phyloP scores from a whole-genome alignment of 805 yeast species.

The Cyberlindnera americana region DNA sequence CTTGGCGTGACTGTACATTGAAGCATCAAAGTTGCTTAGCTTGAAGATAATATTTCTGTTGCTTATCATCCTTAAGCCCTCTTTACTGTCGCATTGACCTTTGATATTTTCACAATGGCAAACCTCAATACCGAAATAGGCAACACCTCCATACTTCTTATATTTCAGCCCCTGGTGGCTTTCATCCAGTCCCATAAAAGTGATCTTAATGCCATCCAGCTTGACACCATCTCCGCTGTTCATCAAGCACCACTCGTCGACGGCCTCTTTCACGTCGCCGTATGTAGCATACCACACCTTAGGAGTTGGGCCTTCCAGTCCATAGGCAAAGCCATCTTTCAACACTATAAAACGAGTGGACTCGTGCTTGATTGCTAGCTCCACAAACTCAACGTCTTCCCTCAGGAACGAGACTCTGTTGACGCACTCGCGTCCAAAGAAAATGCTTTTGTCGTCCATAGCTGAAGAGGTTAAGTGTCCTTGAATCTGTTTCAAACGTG shows the following conservation, averaged over 20 bases:
- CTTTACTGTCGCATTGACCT: neutral
- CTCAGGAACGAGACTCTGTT: constrained; percentile 58
- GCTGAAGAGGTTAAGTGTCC: neutral
- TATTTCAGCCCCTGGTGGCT: constrained; percentile 34
- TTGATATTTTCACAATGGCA: constrained; percentile 3
- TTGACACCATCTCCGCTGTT: constrained; percentile 12
- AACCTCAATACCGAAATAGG: constrained; percentile 62
- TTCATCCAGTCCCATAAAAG: constrained; percentile 51
- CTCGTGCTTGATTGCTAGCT: constrained; percentile 36
- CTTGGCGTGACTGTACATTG: constrained; percentile 73
- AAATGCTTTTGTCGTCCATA: constrained; percentile 10
- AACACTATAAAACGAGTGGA: constrained; percentile 41
- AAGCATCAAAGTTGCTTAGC: constrained; percentile 45
- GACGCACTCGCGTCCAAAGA: constrained; percentile 49
- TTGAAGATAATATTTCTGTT: constrained; percentile 21
- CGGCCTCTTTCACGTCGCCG: constrained; percentile 5
- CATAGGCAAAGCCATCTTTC: constrained; percentile 27
- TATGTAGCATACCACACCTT: constrained; percentile 17
- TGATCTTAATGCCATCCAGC: constrained; percentile 36
- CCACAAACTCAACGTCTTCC: constrained; percentile 46
- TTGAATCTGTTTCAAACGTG: constrained; percentile 4
- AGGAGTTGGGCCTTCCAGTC: constrained; percentile 1
- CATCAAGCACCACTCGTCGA: constrained; percentile 17
- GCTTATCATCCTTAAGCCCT: constrained; percentile 1
- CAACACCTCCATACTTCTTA: constrained; percentile 53